Conservation (phyloP, 345 rosid genomes). For the Syzygium grande region DNA sequence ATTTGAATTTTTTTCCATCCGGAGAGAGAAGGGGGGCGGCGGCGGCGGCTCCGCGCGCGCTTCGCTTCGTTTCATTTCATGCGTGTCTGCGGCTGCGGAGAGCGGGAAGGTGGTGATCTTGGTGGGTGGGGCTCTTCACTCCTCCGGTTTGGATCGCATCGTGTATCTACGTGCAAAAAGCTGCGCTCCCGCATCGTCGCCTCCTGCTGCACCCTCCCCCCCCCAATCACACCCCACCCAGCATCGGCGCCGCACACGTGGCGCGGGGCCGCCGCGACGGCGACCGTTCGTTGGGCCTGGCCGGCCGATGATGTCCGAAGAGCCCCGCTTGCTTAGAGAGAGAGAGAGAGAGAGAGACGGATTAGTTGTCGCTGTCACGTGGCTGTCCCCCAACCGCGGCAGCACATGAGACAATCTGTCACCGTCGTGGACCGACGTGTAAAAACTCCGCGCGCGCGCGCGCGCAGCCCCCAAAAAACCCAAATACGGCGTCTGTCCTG, state of each 20-base stretch:
- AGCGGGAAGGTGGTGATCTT: neutral
- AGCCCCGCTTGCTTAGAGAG: neutral
- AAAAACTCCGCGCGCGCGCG: too few relatives aligned
- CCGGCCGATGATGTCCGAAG: too few relatives aligned
- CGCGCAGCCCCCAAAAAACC: neutral
- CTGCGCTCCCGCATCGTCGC: neutral
- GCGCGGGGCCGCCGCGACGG: neutral
- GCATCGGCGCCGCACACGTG: neutral
- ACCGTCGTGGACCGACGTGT: neutral
- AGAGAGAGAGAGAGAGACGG: neutral
- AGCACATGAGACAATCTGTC: slow-evolving; percentile 1
- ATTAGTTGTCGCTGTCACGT: neutral
- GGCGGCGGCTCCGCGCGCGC: too few relatives aligned
- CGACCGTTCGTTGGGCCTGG: neutral
- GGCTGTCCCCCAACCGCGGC: slow-evolving; percentile 1
- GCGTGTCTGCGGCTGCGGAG: neutral
- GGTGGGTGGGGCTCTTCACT: neutral
- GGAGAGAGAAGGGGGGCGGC: too few relatives aligned
- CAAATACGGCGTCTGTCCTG: neutral
- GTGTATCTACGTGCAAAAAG: neutral
- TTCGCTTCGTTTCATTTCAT: too few relatives aligned
- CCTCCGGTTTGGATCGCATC: neutral
- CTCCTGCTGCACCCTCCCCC: neutral
- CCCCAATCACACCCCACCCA: neutral
- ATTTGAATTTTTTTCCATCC: too few relatives aligned